Conservation (phyloP, 345 rosid genomes). For the Viola odorata region DNA sequence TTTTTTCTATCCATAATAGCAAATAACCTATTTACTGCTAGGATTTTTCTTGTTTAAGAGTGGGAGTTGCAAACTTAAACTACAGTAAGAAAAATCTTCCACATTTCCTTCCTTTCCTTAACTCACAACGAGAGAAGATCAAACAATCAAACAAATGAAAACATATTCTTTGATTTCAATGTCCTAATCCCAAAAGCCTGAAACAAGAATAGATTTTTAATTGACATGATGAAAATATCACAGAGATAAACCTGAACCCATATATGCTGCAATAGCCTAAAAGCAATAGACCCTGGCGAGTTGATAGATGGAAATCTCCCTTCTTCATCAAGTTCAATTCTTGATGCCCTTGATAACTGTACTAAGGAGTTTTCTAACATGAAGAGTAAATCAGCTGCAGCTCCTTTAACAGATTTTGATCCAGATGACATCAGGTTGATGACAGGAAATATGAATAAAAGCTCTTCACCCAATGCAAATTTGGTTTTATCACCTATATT, state of each 20-base stretch:
- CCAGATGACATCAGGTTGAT: slow-evolving; percentile 73
- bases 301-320: slow-evolving; percentile 40
- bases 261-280: slow-evolving; percentile 60
- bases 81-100: neutral
- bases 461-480: slow-evolving; percentile 47
- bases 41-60: neutral
- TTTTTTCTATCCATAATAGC: neutral
- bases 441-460: slow-evolving; percentile 62
- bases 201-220: neutral
- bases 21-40: neutral
- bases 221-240: neutral
- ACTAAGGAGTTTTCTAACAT: slow-evolving; percentile 53
- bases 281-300: slow-evolving; percentile 51
- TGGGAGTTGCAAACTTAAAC: neutral
- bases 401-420: slow-evolving; percentile 68
- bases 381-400: slow-evolving; percentile 64
- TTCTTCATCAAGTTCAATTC: slow-evolving; percentile 32
- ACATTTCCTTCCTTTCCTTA: neutral
- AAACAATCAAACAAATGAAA: too few species aligned
- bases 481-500: slow-evolving; percentile 24
- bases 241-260: slow-evolving; percentile 69
- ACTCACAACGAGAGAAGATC: neutral
- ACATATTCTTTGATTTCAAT: neutral
- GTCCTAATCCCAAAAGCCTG: neutral
- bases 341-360: slow-evolving; percentile 41